phyloP scores from a whole-genome alignment of 2,329 filamentous ascomycete species.

The Trichothecium sympodiale region DNA sequence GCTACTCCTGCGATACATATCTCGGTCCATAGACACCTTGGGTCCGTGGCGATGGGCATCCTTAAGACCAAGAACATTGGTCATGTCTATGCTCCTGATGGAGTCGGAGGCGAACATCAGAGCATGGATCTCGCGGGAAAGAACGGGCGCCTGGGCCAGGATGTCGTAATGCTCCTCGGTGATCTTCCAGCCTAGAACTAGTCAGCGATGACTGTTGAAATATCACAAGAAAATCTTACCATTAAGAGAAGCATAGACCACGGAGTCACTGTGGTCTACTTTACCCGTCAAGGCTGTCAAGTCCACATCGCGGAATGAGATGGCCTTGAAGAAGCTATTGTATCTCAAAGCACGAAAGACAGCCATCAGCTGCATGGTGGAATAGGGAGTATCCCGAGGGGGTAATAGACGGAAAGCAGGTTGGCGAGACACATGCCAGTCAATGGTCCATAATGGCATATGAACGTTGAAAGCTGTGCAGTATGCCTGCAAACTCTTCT shows the following conservation, averaged over 20 bases:
- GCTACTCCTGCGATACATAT: constrained; percentile 13
- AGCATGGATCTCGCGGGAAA: constrained; percentile 46
- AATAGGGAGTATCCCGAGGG: constrained; percentile 28
- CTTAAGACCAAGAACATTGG: constrained; percentile 25
- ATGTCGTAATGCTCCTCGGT: constrained; percentile 35
- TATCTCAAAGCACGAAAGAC: constrained; percentile 45
- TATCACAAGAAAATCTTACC: constrained; percentile 19
- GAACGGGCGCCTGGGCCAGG: constrained; percentile 35
- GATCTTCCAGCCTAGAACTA: constrained; percentile 29
- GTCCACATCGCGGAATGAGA: constrained; percentile 44
- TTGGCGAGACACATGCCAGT: constrained; percentile 27
- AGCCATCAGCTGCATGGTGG: constrained; percentile 41
- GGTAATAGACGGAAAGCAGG: constrained; percentile 44
- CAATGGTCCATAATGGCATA: constrained; percentile 40
- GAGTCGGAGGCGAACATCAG: constrained; percentile 44
- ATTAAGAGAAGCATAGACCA: constrained; percentile 41
- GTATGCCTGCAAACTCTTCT: constrained; percentile 43
- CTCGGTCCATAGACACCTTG: constrained; percentile 7
- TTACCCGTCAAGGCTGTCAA: constrained; percentile 27
- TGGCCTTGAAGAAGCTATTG: constrained; percentile 47
- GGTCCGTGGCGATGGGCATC: constrained; percentile 2
- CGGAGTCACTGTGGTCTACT: constrained; percentile 33
- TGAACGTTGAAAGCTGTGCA: constrained; percentile 38
- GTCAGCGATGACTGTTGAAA: neutral
- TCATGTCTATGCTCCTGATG: constrained; percentile 41